Evolutionary conservation across 1,139 yeast genomes (phyloP), one percentile per base, ranked within the genome.

Genomic region (Nakaseomyces kungkrabaensis): DNA sequence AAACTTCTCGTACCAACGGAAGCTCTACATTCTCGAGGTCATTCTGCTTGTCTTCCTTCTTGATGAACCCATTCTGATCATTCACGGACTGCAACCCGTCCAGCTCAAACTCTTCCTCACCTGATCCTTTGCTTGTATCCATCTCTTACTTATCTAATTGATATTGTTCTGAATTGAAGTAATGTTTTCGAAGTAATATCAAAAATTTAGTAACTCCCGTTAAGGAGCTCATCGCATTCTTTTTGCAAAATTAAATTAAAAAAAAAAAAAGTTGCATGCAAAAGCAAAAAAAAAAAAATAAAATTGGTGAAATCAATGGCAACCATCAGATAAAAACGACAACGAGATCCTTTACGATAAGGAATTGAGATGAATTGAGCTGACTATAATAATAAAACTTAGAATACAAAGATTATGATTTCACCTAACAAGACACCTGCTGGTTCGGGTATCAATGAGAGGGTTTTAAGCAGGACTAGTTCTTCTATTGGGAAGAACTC

Each of bases 1-100:
- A 54, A 1, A 59, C 49, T 36, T 54, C 56, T 37, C 50, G 53
- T 10, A 53, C 47, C 27, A 40, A 13, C 11, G 27, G 47, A 25
- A 27, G 31, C 22, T 25, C 50, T 4, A 17, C 27, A 8, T 37
- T 46, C 27, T 47, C 51, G 24, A n/a, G 25, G 3, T 26, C 45
- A 17, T 42, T 47, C 32, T 10, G 34, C 36, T 27, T 37, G 33
- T 24, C 40, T 44, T 46, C 50, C 37, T 47, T 48, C 6, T 37
- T 13, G 22, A 48, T 33, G 4, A 32, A 26, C n/a, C 25, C 45
- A n/a, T 13, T 46, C 24, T 29, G 25, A 24, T 24, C 34, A 11
- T 38, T 38, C 8, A 38, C 43, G 8, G n/a, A 8, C n/a, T 38
- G 43, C 43, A 38, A 13, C 17, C 43, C 43, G 25, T 29, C 44